Percentiles rank a stretch among this genome's conserved stretches.
phyloP scores from a whole-genome alignment of 2,329 filamentous ascomycete genomes.

The Ceratocystis variospora region DNA sequence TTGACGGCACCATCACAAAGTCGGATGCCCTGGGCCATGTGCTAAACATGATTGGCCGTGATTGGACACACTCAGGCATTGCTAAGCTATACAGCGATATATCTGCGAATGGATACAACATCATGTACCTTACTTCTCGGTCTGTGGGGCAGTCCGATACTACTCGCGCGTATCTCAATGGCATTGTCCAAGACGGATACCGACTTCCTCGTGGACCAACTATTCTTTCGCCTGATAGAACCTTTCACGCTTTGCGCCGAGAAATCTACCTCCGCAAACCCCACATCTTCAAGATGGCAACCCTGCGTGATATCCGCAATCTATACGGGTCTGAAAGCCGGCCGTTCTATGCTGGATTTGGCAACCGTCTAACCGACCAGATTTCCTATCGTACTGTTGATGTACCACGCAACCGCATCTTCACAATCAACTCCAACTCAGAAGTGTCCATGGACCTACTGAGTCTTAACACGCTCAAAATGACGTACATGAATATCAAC shows the following conservation, averaged over 20 bases:
- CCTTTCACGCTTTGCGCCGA: conserved; percentile 78
- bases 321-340: conserved; percentile 65
- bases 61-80: conserved; percentile 95
- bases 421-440: conserved; percentile 96
- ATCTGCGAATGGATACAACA: conserved; percentile 89
- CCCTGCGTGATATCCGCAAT: conserved; percentile 80
- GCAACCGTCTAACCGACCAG: conserved; percentile 90
- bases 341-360: conserved; percentile 94
- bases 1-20: conserved; percentile 97
- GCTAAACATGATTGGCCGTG: conserved; percentile 87
- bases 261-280: conserved; percentile 94
- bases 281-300: conserved; percentile 99
- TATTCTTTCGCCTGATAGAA: conserved; percentile 87
- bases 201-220: conserved; percentile 79
- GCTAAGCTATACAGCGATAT: conserved; percentile 97
- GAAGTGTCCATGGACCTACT: conserved; percentile 86
- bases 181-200: conserved; percentile 78
- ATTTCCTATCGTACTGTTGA: conserved; percentile 92
- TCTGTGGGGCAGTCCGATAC: conserved; percentile 88
- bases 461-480: conserved; percentile 85
- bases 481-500: conserved; percentile 91
- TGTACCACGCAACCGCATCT: conserved; percentile 85
- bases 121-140: conserved; percentile 91
- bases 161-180: conserved; percentile 77
- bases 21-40: conserved; percentile 90